phyloP scores from a whole-genome alignment of 2,329 filamentous ascomycete genomes.

The Bipolaris zeicola region DNA sequence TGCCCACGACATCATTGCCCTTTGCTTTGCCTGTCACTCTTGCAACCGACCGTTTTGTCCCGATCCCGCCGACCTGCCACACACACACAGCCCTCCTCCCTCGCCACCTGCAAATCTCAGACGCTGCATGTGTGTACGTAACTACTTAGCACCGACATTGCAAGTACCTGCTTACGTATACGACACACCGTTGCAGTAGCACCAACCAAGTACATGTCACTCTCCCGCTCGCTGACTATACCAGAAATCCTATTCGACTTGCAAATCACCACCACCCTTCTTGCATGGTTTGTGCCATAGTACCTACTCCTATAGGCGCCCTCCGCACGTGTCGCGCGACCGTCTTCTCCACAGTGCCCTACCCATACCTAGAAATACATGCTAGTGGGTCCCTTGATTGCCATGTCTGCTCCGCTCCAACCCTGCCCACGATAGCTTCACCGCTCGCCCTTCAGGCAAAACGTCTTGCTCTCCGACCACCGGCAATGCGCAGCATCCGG shows the following conservation, averaged over 20 bases:
- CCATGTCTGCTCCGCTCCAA: conserved; percentile 33
- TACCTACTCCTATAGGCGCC: background rate
- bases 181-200: background rate
- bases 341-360: conserved; percentile 15
- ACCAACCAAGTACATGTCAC: no score
- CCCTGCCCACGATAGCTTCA: conserved; percentile 19
- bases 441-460: conserved; percentile 34
- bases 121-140: no score
- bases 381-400: conserved; percentile 12
- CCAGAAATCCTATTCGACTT: no score
- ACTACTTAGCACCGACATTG: no score
- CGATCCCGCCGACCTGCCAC: background rate
- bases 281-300: background rate
- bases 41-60: conserved; percentile 10
- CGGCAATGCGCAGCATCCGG: conserved; percentile 17
- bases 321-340: conserved; percentile 24
- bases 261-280: no score
- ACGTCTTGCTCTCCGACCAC: conserved; percentile 31
- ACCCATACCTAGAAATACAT: background rate
- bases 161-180: background rate
- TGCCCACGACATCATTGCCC: conserved; percentile 23
- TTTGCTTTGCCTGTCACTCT: conserved; percentile 9
- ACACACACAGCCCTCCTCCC: no score
- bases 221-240: no score
- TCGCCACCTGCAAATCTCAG: no score